A percentile compares a stretch with the other conserved stretches of the same genome.
phyloP scores from a whole-genome alignment of 345 rosid genomes.

The Syzygium aqueum region DNA sequence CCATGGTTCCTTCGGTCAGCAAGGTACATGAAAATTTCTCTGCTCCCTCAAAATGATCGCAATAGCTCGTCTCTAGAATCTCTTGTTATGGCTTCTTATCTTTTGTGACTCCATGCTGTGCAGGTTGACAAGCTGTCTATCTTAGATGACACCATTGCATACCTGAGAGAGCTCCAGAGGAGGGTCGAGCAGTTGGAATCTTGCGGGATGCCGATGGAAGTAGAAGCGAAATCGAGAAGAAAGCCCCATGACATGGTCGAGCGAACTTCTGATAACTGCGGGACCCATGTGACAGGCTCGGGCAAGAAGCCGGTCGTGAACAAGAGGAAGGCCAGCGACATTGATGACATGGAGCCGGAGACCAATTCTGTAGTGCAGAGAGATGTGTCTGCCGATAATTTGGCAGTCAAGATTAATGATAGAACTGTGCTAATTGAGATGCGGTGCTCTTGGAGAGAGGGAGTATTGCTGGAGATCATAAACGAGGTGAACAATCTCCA shows the following conservation, averaged over 20 bases:
- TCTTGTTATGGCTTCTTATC: not conserved
- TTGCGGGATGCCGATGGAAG: conserved; percentile 20
- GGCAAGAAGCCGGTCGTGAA: conserved; percentile 16
- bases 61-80: not conserved
- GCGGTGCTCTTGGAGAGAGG: conserved; percentile 78
- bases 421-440: conserved; percentile 58
- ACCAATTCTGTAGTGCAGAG: conserved; percentile 4
- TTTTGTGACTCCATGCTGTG: conserved; percentile 2
- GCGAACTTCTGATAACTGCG: conserved; percentile 65
- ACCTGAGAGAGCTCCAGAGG: conserved; percentile 60
- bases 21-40: conserved; percentile 40
- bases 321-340: conserved; percentile 61
- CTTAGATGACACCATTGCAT: conserved; percentile 75
- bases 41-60: not conserved
- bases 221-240: conserved; percentile 31
- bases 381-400: conserved; percentile 14
- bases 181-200: conserved; percentile 58
- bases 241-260: conserved; percentile 44
- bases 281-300: conserved; percentile 8
- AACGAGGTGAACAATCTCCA: conserved; percentile 48
- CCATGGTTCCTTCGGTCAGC: conserved; percentile 58
- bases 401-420: conserved; percentile 34
- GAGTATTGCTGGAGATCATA: conserved; percentile 70
- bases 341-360: conserved; percentile 27
- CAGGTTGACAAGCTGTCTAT: conserved; percentile 75